Evolutionary conservation across 257 asterid genomes (phyloP).

Genomic region (Salvia rosmarinus): DNA sequence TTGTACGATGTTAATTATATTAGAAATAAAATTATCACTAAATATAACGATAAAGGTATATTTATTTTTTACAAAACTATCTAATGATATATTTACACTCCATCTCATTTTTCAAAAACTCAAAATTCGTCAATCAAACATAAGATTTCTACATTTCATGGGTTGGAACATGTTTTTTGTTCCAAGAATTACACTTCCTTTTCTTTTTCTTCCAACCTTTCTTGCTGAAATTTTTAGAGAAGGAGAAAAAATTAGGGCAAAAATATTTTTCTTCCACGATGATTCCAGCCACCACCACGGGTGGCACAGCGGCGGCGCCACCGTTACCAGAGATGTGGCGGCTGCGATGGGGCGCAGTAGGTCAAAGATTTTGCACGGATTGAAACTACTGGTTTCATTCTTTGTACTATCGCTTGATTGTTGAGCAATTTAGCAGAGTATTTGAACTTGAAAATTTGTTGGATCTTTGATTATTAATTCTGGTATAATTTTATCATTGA

Average conservation of each 20-base stretch:
- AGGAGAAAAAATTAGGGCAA: slow-evolving; percentile 12
- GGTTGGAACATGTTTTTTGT: slow-evolving; percentile 34
- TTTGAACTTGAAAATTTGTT: background rate
- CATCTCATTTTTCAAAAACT: no score
- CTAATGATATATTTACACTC: no score
- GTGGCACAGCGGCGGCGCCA: background rate
- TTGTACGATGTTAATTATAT: no score
- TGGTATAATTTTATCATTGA: background rate
- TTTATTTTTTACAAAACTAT: no score
- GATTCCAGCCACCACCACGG: slow-evolving; percentile 19
- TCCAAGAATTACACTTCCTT: background rate
- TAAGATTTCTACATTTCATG: background rate
- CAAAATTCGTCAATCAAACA: slow-evolving; percentile 17
- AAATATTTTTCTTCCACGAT: background rate
- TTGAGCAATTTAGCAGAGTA: background rate
- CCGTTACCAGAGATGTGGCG: slow-evolving; percentile 3
- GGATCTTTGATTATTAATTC: background rate
- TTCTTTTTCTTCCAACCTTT: background rate
- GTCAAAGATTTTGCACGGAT: slow-evolving; percentile 30
- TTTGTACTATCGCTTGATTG: slow-evolving; percentile 45
- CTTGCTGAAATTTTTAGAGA: background rate
- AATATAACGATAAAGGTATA: no score
- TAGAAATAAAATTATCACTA: no score
- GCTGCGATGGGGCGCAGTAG: slow-evolving; percentile 17
- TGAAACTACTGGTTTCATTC: slow-evolving; percentile 61